A percentile compares a stretch with the other conserved stretches of the same genome.
Evolutionary conservation across 202 grass and related monocot genomes (phyloP).

Genomic region (Setaria italica): DNA sequence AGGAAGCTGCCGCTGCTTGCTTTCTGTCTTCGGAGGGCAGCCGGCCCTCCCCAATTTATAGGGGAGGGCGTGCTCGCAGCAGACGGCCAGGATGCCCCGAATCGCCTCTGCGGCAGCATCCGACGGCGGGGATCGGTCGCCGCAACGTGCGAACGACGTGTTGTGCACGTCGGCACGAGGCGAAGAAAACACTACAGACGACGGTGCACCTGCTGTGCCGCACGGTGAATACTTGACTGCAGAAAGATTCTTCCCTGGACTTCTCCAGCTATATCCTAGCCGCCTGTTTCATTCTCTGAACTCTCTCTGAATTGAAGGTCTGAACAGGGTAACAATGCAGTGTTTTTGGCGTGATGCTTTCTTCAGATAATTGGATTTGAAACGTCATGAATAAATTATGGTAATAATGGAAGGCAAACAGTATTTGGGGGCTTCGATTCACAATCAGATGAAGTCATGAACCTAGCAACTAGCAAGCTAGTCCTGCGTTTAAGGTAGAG

Average conservation of each 20-base stretch:
- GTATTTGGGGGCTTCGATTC: slow-evolving; percentile 29
- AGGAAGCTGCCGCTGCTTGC: slow-evolving; percentile 32
- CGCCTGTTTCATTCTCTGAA: background rate
- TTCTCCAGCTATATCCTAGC: background rate
- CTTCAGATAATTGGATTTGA: slow-evolving; percentile 27
- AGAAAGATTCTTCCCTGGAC: slow-evolving; percentile 1
- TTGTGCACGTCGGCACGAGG: slow-evolving; percentile 10
- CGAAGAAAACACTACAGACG: background rate
- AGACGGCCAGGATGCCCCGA: slow-evolving; percentile 36
- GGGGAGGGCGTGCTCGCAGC: background rate
- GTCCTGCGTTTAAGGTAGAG: slow-evolving; percentile 43
- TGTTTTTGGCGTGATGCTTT: background rate
- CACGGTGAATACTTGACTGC: slow-evolving; percentile 7
- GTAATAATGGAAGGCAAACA: slow-evolving; percentile 51
- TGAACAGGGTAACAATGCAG: slow-evolving; percentile 21
- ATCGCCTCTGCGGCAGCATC: background rate
- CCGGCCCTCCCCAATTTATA: slow-evolving; percentile 50
- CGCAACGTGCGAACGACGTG: slow-evolving; percentile 23
- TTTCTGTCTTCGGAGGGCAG: background rate
- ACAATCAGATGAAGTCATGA: slow-evolving; percentile 1
- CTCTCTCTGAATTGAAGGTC: slow-evolving; percentile 22
- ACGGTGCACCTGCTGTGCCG: background rate
- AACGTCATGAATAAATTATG: slow-evolving; percentile 45
- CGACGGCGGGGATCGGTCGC: slow-evolving; percentile 7
- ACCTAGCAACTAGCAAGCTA: background rate